A percentile compares a stretch with the other conserved stretches of the same genome.
Evolutionary conservation across 2,329 filamentous ascomycete genomes (phyloP).

Genomic region (Fusarium sp.): DNA sequence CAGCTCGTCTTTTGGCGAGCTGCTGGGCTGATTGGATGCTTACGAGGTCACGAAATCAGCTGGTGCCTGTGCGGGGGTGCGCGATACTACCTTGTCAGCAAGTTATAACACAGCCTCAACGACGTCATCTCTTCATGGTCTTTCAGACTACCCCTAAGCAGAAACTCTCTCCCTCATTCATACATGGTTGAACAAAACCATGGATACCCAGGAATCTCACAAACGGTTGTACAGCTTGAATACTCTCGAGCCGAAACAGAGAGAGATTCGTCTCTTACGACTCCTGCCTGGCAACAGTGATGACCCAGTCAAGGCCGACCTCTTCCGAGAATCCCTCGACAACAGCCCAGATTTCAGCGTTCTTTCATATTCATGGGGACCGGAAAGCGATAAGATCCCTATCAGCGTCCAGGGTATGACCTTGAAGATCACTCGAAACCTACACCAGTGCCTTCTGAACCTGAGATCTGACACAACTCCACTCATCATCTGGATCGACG

Average conservation of each 20-base stretch:
- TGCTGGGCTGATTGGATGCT: background rate
- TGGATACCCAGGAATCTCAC: background rate
- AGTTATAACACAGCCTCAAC: background rate
- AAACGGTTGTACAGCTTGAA: background rate
- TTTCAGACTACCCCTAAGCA: background rate
- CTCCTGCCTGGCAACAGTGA: background rate
- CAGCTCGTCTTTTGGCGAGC: background rate
- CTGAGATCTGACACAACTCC: background rate
- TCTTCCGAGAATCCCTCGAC: background rate
- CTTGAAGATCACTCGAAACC: background rate
- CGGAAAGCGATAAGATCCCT: background rate
- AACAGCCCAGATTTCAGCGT: background rate
- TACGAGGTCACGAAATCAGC: background rate
- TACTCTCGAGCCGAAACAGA: background rate
- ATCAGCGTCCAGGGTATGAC: background rate
- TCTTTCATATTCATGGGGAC: conserved; percentile 9
- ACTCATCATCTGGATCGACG: conserved; percentile 6
- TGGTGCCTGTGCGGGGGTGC: background rate
- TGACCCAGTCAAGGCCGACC: background rate
- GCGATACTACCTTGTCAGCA: background rate
- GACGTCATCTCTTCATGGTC: background rate
- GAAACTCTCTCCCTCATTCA: background rate
- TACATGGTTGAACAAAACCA: background rate
- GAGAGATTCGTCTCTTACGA: conserved; percentile 1
- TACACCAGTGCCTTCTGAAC: background rate